A percentile compares a stretch with the other conserved stretches of the same genome.
Conservation (phyloP, 2,329 filamentous ascomycete genomes). For the Chaetomium olivaceum region DNA sequence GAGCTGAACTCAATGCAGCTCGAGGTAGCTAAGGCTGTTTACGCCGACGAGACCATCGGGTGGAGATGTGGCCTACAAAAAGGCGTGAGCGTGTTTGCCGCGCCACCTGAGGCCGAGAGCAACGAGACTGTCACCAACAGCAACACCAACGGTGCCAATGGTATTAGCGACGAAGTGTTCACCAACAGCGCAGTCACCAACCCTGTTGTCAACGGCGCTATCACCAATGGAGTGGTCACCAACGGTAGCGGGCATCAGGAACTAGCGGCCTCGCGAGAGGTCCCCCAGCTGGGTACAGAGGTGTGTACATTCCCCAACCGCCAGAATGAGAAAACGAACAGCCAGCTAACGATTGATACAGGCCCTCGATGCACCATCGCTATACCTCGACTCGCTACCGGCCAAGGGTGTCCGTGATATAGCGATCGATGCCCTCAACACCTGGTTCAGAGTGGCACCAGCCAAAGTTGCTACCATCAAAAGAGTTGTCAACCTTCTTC, state of each 20-base stretch:
- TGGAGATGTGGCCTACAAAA: not conserved
- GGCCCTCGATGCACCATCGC: slow-evolving; percentile 21
- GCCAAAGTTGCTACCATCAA: slow-evolving; percentile 31
- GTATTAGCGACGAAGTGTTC: not conserved
- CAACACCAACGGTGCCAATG: too few relatives aligned
- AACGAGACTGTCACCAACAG: too few relatives aligned
- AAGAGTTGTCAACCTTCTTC: slow-evolving; percentile 34
- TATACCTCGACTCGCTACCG: slow-evolving; percentile 35
- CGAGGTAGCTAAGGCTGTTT: not conserved
- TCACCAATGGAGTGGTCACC: too few relatives aligned
- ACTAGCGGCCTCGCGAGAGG: not conserved
- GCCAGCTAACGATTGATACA: not conserved
- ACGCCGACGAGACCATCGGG: not conserved
- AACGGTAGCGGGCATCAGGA: not conserved
- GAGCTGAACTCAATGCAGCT: not conserved
- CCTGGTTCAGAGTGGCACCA: slow-evolving; percentile 35
- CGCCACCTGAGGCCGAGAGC: too few relatives aligned
- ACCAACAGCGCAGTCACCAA: too few relatives aligned
- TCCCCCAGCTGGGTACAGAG: not conserved
- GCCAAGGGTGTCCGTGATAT: slow-evolving; percentile 33
- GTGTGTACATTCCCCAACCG: not conserved
- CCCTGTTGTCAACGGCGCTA: too few relatives aligned
- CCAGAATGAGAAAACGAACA: not conserved
- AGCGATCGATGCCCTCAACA: slow-evolving; percentile 35
- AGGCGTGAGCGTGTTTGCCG: too few relatives aligned